Base-by-base conservation (phyloP, 257 asterid genomes). In the Fraxinus excelsior region DNA sequence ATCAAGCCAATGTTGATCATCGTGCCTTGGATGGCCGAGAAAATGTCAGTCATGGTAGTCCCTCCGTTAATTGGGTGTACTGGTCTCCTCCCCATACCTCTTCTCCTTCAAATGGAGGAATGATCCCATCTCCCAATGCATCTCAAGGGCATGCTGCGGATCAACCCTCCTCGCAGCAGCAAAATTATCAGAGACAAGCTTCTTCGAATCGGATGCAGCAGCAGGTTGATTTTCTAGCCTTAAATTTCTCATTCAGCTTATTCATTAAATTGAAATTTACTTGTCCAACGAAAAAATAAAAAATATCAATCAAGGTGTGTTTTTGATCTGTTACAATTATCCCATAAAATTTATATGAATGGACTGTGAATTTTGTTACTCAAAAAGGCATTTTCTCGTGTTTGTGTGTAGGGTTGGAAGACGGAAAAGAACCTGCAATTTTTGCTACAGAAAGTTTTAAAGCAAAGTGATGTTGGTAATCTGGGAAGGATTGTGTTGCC, bases 401-500 rank as follows among this genome's bases (percentile, higher is more conserved):
- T 75, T 75, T 29, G 19, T 40, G 16, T 5, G 12, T 37, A 89
- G 94, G 88, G 90, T 3, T 86, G 74, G 85, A 93, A 88, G 80
- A 71, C 87, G 0, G 99, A 93, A 78, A 91, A 88, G 84, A 93
- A 90, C 80, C 83, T 96, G 86, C 90, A 89, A 83, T 91, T 91
- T 84, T 82, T 96, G 88, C 86, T 96, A 78, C 99, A 96, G 93
- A 96, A 96, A 81, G 99, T 96, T 69, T 82, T 96, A 87, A 96
- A 96, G 88, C 99, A 96, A 84, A 96, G 99, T 70, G 98, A 96
- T 84, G 98, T 96, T 77, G 99, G 99, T 65, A 91, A 82, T 78
- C 88, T 91, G 4, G 99, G 99, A 68, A 88, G 99, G 80, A 96
- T 96, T 31, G 99, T 96, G 81, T 77, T 96, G 86, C 99, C 99